phyloP scores from a whole-genome alignment of 495 filamentous ascomycete genomes.

The Apodospora peruviana region DNA sequence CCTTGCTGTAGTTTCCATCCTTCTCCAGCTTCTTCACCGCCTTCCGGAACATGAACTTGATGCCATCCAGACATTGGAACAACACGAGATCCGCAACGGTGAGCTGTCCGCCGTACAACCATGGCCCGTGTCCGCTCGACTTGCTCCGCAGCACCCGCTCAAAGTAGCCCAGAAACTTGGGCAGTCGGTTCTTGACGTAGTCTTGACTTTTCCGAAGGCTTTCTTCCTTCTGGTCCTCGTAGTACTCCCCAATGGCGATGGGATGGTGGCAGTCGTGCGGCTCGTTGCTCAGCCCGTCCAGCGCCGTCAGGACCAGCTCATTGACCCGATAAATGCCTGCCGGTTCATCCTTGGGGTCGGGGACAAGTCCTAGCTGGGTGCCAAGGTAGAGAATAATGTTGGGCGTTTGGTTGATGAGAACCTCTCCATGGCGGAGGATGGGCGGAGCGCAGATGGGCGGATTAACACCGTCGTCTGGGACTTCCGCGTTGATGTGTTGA shows the following conservation, averaged over 20 bases:
- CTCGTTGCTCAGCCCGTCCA: constrained; percentile 60
- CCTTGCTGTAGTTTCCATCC: constrained; percentile 40
- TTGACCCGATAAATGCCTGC: constrained; percentile 47
- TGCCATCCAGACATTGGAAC: constrained; percentile 53
- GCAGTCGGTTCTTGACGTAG: constrained; percentile 51
- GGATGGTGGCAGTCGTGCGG: constrained; percentile 66
- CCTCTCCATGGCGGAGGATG: constrained; percentile 50
- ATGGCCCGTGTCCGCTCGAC: constrained; percentile 48
- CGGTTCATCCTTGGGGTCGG: constrained; percentile 33
- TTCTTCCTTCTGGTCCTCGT: constrained; percentile 64
- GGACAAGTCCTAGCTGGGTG: constrained; percentile 45
- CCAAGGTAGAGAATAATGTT: constrained; percentile 62
- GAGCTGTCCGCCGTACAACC: constrained; percentile 52
- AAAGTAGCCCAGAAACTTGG: constrained; percentile 63
- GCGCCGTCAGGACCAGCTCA: constrained; percentile 55
- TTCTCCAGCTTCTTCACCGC: constrained; percentile 41
- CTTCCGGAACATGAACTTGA: constrained; percentile 59
- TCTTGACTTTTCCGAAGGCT: constrained; percentile 44
- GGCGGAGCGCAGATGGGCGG: constrained; percentile 58
- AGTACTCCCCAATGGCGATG: constrained; percentile 48
- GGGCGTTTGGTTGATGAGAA: constrained; percentile 57
- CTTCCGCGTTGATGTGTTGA: constrained; percentile 25
- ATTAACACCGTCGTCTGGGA: constrained; percentile 41
- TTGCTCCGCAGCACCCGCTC: constrained; percentile 53
- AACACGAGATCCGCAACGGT: constrained; percentile 66